These are phyloP conservation scores for Ogataea parapolymorpha DNA, from an alignment of 805 yeast species.

Conservation along the genomic window DNA sequence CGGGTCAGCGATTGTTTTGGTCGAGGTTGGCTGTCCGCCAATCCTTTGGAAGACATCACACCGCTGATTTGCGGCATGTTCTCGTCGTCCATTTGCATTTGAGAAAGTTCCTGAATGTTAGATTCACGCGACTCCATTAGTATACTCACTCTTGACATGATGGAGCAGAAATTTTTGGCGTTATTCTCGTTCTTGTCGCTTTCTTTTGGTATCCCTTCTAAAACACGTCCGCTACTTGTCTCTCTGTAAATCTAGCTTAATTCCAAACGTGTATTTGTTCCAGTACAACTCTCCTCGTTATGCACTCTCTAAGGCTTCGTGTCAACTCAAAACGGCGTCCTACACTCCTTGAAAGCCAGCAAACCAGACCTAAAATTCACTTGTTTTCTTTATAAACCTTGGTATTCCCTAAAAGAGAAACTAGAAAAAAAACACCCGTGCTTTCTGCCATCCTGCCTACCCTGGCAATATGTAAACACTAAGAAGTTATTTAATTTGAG, in stretches of 20 bases:
- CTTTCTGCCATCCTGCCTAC: constrained; percentile 19
- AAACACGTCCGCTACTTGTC: constrained; percentile 3
- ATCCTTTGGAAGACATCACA: constrained; percentile 9
- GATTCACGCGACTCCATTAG: background rate
- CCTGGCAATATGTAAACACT: constrained; percentile 24
- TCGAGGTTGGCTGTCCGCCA: constrained; percentile 10
- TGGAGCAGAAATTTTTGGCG: constrained; percentile 1
- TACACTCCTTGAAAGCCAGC: constrained; percentile 1
- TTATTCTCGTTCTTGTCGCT: background rate
- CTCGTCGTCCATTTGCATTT: constrained; percentile 32
- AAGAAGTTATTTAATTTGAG: constrained; percentile 1
- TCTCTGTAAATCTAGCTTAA: background rate
- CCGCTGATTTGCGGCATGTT: constrained; percentile 22
- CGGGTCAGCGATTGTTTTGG: constrained; percentile 21
- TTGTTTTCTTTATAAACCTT: constrained; percentile 16
- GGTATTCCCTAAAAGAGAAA: constrained; percentile 20
- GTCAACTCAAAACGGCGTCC: constrained; percentile 2
- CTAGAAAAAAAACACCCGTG: constrained; percentile 16
- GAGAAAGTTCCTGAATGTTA: constrained; percentile 20
- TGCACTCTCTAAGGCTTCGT: constrained; percentile 1
- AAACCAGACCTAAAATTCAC: constrained; percentile 15
- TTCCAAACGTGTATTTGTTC: background rate
- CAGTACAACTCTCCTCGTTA: background rate
- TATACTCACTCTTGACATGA: constrained; percentile 5
- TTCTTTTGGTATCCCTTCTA: constrained; percentile 5